Base-by-base conservation (phyloP, 2,329 filamentous ascomycete species). In the Alternaria sp. region DNA sequence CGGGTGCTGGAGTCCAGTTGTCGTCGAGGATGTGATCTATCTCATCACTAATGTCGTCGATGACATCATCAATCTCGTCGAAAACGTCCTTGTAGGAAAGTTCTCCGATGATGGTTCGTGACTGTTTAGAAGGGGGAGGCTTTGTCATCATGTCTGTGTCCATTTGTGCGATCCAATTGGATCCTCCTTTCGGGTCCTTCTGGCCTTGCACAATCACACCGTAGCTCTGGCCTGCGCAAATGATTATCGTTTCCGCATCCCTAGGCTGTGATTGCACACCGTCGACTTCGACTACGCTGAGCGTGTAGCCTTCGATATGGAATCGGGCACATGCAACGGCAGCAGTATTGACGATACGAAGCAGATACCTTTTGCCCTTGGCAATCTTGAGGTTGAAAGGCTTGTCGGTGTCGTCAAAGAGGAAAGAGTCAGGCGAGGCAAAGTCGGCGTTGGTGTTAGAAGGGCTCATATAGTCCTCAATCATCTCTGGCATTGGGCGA, bases 331-430 rank as follows among this genome's bases (percentile, higher is more conserved):
- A 79, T 0, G 79, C 77, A 41, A 81, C 71, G 22, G 80, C 79
- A 11, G 76, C 76, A 16, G 68, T 63, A 62, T 92, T 92, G 65
- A 91, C 82, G 57, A 92, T 83, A 11, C 89, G 86, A 39, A 92
- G 77, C 32, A 89, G 84, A 66, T 92, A 90, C 1, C 81, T 83
- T 43, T 84, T 82, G 5, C 84, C 83, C 5, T 83, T 80, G 12
- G 81, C 71, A n/a, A 84, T 74, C 3, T 75, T 56, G 2, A 82
- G 62, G 36, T 61, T 36, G 20, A 61, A 57, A 18, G 64, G 64
- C 32, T 61, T 61, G 34, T 39, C 55, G 5, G 62, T 54, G 14
- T 66, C 63, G 12, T 49, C 64, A 51, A 51, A 61, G 51, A 54
- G 48, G 36, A 61, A 57, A 24, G 54, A 46, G 22, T 57, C 54